phyloP scores from a whole-genome alignment of 768 basidiomycete species.

The Pleurotus cornucopiae region DNA sequence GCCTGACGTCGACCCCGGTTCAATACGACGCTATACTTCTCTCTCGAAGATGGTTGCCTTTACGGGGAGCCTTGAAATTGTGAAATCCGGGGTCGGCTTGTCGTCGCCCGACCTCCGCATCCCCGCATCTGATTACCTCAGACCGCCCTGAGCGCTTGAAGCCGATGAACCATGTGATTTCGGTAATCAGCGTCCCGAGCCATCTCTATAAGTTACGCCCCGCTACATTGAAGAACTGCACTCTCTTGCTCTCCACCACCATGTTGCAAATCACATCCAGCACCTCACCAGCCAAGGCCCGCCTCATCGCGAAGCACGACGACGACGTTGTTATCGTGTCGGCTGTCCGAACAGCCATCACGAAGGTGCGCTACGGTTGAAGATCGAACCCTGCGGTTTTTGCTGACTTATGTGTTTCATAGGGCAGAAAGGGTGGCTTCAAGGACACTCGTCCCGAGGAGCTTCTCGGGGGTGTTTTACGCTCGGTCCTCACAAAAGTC shows the following conservation, averaged over 20 bases:
- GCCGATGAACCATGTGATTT: no score
- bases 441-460: constrained; percentile 87
- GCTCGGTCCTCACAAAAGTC: constrained; percentile 64
- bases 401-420: constrained; percentile 8
- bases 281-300: constrained; percentile 40
- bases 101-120: no score
- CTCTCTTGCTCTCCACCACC: neutral
- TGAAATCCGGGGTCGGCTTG: no score
- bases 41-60: no score
- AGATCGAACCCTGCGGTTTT: neutral
- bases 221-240: no score
- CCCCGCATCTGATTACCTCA: no score
- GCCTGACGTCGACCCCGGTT: no score
- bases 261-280: constrained; percentile 8
- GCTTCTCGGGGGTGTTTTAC: constrained; percentile 71
- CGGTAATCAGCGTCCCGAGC: no score
- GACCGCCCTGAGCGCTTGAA: no score
- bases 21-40: no score
- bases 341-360: constrained; percentile 87
- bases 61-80: no score
- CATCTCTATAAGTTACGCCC: no score
- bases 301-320: constrained; percentile 66
- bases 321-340: constrained; percentile 89
- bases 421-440: constrained; percentile 86
- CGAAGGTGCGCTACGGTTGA: constrained; percentile 56